A percentile compares a stretch with the other conserved stretches of the same genome.
Conservation (phyloP, 495 filamentous ascomycete genomes). For the Geoglossum glabrum region DNA sequence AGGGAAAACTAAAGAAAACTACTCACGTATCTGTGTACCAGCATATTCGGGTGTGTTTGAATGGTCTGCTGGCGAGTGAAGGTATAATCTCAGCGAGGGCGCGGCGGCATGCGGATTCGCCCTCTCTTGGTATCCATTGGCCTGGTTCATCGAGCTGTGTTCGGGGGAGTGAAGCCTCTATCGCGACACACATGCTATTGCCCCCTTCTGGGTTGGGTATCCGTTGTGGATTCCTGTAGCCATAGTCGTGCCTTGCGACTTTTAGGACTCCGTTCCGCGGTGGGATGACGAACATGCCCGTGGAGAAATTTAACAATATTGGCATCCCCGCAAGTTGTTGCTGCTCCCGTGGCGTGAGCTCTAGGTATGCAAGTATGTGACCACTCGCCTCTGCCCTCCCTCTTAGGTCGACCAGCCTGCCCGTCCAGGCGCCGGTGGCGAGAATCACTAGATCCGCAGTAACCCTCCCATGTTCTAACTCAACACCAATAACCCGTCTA, state of each 20-base stretch:
- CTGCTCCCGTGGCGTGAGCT: constrained; percentile 48
- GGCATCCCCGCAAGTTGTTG: constrained; percentile 40
- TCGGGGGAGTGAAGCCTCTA: constrained; percentile 8
- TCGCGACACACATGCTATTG: constrained; percentile 19
- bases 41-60: constrained; percentile 52
- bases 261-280: constrained; percentile 53
- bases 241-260: constrained; percentile 62
- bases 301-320: constrained; percentile 57
- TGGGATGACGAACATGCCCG: constrained; percentile 69
- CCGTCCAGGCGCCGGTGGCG: constrained; percentile 74
- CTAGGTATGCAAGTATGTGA: constrained; percentile 60
- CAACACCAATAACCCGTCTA: constrained; percentile 28
- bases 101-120: constrained; percentile 34
- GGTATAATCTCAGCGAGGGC: constrained; percentile 45
- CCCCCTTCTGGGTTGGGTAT: constrained; percentile 19
- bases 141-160: constrained; percentile 19
- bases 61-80: constrained; percentile 39
- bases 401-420: constrained; percentile 53
- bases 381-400: constrained; percentile 58
- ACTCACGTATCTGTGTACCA: constrained; percentile 70
- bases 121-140: constrained; percentile 35
- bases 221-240: constrained; percentile 48
- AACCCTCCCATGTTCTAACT: constrained; percentile 27
- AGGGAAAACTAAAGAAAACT: not conserved
- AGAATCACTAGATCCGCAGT: constrained; percentile 61